These are phyloP conservation scores for Cornus kousa DNA, from an alignment of 148 eudicot genomes.

Conservation along the genomic window DNA sequence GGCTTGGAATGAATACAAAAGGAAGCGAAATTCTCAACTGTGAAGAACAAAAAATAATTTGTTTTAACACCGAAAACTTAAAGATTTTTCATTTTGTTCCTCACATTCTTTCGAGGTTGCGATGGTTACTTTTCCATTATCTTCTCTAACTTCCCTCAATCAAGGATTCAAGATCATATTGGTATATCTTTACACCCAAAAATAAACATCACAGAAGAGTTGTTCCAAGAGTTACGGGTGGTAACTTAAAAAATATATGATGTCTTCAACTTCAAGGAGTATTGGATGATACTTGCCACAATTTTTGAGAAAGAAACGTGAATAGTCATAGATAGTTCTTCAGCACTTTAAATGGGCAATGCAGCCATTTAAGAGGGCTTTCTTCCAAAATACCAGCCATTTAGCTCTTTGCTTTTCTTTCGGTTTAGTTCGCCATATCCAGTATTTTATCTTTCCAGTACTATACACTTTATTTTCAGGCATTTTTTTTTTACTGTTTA, in stretches of 20 bases:
- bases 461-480: too few species aligned
- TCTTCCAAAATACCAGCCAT: not conserved
- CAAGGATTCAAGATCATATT: not conserved
- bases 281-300: not conserved
- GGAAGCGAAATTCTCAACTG: not conserved
- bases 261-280: not conserved
- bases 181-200: not conserved
- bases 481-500: too few species aligned
- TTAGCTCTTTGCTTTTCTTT: too few species aligned
- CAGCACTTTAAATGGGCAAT: too few species aligned
- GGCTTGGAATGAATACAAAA: not conserved
- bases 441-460: too few species aligned
- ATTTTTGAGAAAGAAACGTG: too few species aligned
- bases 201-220: not conserved
- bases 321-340: too few species aligned
- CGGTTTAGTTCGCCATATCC: too few species aligned
- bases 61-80: too few species aligned
- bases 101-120: not conserved
- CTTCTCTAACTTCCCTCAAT: not conserved
- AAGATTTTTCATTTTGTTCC: not conserved
- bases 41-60: too few species aligned
- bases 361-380: too few species aligned
- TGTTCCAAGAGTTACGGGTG: not conserved
- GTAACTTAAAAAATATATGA: not conserved
- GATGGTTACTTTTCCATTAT: not conserved